Base-by-base conservation (phyloP, 345 rosid species). In the Draba incana region DNA sequence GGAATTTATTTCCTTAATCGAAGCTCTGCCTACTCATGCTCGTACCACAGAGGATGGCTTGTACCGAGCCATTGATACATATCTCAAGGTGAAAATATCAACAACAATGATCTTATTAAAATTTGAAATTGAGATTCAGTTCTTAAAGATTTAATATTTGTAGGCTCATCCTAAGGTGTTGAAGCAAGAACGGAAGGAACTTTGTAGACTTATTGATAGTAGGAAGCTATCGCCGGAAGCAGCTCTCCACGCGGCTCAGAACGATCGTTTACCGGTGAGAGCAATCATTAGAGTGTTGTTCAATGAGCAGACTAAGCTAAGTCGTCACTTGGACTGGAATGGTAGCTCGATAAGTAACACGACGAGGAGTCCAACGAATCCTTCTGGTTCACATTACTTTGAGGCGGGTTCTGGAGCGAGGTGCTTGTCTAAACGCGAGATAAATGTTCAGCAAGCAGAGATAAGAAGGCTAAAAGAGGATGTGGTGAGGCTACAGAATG, bases 11-110 rank as follows among this genome's bases (percentile, higher is more conserved):
- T 77, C 83, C 2, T 84, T 93, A 14, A 86, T 81, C 44, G 75
- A 71, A 13, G 87, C 86, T 77, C 77, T 93, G 5, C 98, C 98
- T 31, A 15, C 75, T 59, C 84, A 86, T 57, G 85, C 94, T 14
- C 94, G 96, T 24, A 81, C 85, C 25, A 68, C 75, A 5, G 92
- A 93, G 55, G 95, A 93, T 25, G 92, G 92, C 25, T 45, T 93
- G 25, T 93, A 93, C 76, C 82, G 97, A 2, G 92, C 98, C 81
- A 80, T 93, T 57, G 96, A 93, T 64, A 87, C 96, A 49, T 90
- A 88, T 71, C 95, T 93, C 52, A 93, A 93, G 76, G 95, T 85
- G 74, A 41, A 25, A 24, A 69, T 13, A 33, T 11, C 15, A 33
- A 71, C 2, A 33, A 33, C 7, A 33, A 33, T 3, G 5, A 70